phyloP scores from a whole-genome alignment of 2,329 filamentous ascomycete genomes.

The Scopulariopsis brevicaulis region DNA sequence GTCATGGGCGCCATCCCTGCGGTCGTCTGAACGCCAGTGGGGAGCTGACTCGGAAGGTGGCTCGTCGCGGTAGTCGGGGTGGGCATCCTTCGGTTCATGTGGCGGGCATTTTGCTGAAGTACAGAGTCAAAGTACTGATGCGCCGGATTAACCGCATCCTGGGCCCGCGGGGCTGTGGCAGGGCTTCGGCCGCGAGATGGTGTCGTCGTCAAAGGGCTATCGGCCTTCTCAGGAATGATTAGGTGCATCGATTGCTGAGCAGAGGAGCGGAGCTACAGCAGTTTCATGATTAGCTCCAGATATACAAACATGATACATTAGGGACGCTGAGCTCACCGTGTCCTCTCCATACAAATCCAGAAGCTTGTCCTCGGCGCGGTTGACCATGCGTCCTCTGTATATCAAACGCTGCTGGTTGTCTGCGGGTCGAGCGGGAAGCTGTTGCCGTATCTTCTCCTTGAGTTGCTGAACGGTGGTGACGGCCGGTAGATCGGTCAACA shows the following conservation, averaged over 20 bases:
- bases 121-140: slow-evolving; percentile 8
- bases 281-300: background rate
- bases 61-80: slow-evolving; percentile 9
- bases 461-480: slow-evolving; percentile 43
- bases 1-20: background rate
- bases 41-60: slow-evolving; percentile 7
- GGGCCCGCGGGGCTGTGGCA: slow-evolving; percentile 11
- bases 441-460: slow-evolving; percentile 45
- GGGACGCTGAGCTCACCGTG: slow-evolving; percentile 25
- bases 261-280: slow-evolving; percentile 25
- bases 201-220: slow-evolving; percentile 13
- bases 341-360: slow-evolving; percentile 44
- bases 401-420: slow-evolving; percentile 49
- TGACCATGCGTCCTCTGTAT: slow-evolving; percentile 44
- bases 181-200: slow-evolving; percentile 13
- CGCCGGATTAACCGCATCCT: slow-evolving; percentile 10
- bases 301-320: background rate
- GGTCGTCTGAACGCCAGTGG: background rate
- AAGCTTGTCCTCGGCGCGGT: slow-evolving; percentile 43
- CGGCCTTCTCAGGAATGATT: slow-evolving; percentile 30
- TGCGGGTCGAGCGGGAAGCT: slow-evolving; percentile 33
- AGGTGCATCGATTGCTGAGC: slow-evolving; percentile 42
- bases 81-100: background rate
- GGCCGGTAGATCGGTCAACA: slow-evolving; percentile 34
- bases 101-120: slow-evolving; percentile 1